Percentiles rank a stretch among this genome's conserved stretches.
Conservation (phyloP, 2,329 filamentous ascomycete genomes). For the Aspergillus latus region DNA sequence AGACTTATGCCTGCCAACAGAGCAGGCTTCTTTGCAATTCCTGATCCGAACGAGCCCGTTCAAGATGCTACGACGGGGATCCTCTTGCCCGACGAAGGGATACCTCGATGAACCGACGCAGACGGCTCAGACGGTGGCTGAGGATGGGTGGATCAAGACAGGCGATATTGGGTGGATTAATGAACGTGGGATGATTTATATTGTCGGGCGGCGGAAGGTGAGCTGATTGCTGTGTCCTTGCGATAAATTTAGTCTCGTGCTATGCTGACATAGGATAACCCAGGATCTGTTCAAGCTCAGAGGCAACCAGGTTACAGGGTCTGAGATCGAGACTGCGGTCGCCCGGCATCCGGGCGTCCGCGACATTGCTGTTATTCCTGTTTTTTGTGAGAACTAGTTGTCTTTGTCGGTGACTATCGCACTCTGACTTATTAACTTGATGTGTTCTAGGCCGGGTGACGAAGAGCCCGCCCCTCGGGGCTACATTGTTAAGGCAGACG, state of each 20-base stretch:
- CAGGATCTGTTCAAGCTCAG: slow-evolving; percentile 54
- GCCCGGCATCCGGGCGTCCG: slow-evolving; percentile 43
- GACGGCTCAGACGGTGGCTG: slow-evolving; percentile 61
- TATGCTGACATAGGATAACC: neutral
- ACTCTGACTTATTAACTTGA: neutral
- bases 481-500: neutral
- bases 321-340: slow-evolving; percentile 57
- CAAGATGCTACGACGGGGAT: slow-evolving; percentile 55
- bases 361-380: slow-evolving; percentile 57
- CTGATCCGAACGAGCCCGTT: slow-evolving; percentile 55
- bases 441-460: neutral
- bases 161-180: slow-evolving; percentile 70
- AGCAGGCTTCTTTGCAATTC: slow-evolving; percentile 3
- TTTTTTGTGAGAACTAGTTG: slow-evolving; percentile 43
- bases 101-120: slow-evolving; percentile 73
- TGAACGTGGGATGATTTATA: slow-evolving; percentile 57
- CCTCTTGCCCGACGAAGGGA: slow-evolving; percentile 70
- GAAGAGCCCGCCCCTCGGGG: neutral
- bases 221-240: too few species aligned
- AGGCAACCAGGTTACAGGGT: slow-evolving; percentile 63
- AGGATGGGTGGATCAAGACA: slow-evolving; percentile 68
- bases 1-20: neutral
- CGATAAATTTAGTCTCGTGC: too few species aligned
- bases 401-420: too few species aligned
- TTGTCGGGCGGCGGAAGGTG: slow-evolving; percentile 73